Base-by-base conservation (phyloP, 2,329 filamentous ascomycete species). In the Sclerotinia minor region DNA sequence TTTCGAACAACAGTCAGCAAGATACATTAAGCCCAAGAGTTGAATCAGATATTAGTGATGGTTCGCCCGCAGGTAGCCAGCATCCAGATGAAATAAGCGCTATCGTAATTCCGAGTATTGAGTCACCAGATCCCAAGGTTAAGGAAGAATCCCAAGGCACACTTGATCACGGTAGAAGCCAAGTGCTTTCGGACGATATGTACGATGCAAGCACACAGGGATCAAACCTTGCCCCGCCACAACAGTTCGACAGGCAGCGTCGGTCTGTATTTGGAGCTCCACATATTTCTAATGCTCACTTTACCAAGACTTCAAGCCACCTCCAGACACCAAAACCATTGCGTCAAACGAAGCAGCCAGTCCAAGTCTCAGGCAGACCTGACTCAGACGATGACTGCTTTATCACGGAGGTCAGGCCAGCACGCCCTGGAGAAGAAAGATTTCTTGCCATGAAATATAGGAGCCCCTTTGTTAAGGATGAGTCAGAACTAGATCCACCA, bases 361-460 rank as follows among this genome's bases (percentile, higher is more conserved):
- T 26, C 13, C 13, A 4, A 26, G 5, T 41, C 47, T 29, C 8
- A 21, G 19, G 49, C 21, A 21, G 44, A 32, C 32, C 52, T 21
- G 41, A 49, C 19, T 58, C 52, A 17, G 63, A 65, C 5, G 26
- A 58, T n/a, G 63, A 65, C n/a, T 65, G 63, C 21, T 17, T 65
- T 26, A 47, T 65, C 9, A 17, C 47, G 26, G 32, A 21, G 13
- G 21, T 24, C 17, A 45, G 63, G 9, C 1, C 15, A 19, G 13
- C 7, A 49, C 52, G 17, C 11, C 29, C 52, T 8, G 26, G 8
- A 58, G 17, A 49, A 8, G 7, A 2, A 38, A 47, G n/a, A 17
- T 19, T 49, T 2, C 19, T 2, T 21, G 19, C 13, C 29, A 49
- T 35, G 15, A 21, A 45, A 38, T 19, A 35, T 8, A 29, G 3